Conservation (phyloP, 139 green algal genomes). For the Picochlorum costavermella region DNA sequence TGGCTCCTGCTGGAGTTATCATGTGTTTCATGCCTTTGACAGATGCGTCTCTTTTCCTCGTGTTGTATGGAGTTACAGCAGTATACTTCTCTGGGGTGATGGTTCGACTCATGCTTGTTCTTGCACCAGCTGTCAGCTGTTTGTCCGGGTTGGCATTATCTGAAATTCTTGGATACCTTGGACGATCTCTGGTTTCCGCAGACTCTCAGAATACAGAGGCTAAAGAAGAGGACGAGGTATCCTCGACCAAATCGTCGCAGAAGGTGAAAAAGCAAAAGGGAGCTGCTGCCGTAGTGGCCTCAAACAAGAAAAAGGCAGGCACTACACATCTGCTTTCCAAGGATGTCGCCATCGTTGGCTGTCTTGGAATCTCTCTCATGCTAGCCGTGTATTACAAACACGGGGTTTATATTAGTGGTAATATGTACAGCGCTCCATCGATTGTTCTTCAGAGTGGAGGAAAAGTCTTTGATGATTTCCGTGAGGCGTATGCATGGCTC, state of each 20-base stretch:
- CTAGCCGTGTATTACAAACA: slow-evolving; percentile 59
- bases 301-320: background rate
- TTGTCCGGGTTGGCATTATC: slow-evolving; percentile 73
- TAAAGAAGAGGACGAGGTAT: background rate
- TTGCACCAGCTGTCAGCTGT: slow-evolving; percentile 90
- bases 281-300: background rate
- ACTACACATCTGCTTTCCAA: slow-evolving; percentile 22
- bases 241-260: background rate
- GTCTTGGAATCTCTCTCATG: slow-evolving; percentile 1
- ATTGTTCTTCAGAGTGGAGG: slow-evolving; percentile 76
- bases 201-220: background rate
- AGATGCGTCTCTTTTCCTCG: slow-evolving; percentile 77
- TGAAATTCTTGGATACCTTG: slow-evolving; percentile 38
- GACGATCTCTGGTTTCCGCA: slow-evolving; percentile 1
- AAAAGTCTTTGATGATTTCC: slow-evolving; percentile 84
- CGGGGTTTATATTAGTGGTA: slow-evolving; percentile 65
- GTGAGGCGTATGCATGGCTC: slow-evolving; percentile 77
- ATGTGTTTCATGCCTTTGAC: slow-evolving; percentile 70
- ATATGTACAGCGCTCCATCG: slow-evolving; percentile 90
- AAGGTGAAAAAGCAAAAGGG: background rate
- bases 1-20: slow-evolving; percentile 66
- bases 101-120: slow-evolving; percentile 88
- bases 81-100: slow-evolving; percentile 94
- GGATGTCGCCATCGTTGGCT: slow-evolving; percentile 32
- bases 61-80: slow-evolving; percentile 87